Evolutionary conservation across 2,329 filamentous ascomycete species (phyloP), one percentile per base, ranked within the genome.

Genomic region (Penicillium sp.): DNA sequence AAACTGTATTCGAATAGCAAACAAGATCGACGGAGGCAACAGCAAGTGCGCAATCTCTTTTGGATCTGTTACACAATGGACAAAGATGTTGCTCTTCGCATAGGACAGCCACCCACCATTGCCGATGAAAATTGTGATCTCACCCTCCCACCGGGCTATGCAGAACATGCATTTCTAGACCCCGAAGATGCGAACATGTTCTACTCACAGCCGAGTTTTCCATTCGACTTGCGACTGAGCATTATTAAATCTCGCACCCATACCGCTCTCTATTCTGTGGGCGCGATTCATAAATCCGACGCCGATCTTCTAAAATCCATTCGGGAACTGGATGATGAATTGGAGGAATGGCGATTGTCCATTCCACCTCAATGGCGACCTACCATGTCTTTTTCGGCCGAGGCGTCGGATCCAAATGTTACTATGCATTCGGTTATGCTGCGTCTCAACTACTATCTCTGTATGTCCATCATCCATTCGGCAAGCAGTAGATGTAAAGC

Each of bases 391-490:
- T 75, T 80, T 16, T 72, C 72, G 0, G 63, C 73, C 8, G 66
- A 73, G 4, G 55, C 67, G 9, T 64, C 66, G 0, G 68, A 71
- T 51, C 64, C 65, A 1, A 70, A 74, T n/a, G 67, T 74, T 16
- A 78, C 70, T 49, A 82, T 84, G 75, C 74, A 79, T 5, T 70
- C 74, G 2, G 77, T 83, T 14, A 73, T 80, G 46, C 63, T 84
- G 2, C 77, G 82, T 16, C 67, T 86, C 5, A 82, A 85, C 49
- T 86, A 86, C 51, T 79, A 85, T 57, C 76, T 84, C 53, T 75
- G 84, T 43, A 75, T 85, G 68, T 79, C 79, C 1, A 78, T 79
- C 7, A 85, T 86, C 19, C 84, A 86, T 59, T 74, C 79, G 4
- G 82, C 83, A 0, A 84, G 80, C 31, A 79, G 80, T 4, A 71